Evolutionary conservation across 1,284 basidiomycete species (phyloP), one percentile per base, ranked within the genome.

Genomic region (Spongiforma sp.): DNA sequence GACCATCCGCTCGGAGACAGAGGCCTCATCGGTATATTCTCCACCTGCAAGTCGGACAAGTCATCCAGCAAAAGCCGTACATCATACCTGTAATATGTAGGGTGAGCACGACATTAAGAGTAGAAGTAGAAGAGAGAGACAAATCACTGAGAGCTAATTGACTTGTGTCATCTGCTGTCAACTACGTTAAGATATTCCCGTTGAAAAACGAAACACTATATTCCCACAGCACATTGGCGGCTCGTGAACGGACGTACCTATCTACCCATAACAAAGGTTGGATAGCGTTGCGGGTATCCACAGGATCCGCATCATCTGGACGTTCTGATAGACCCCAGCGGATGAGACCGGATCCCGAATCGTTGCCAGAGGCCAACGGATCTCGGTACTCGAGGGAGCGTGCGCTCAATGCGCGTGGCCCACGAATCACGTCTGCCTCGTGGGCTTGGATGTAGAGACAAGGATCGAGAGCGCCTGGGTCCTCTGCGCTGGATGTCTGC

Each of bases 1-100:
- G 90, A 90, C 89, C 92, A 94, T 34, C 90, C 91, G 4, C 82
- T 80, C 9, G 89, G 86, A 0, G 88, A 88, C 30, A 52, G 65
- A 11, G 68, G 63, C 65, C 69, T 59, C 28, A 12, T 26, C 12
- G 50, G 69, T 41, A 30, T 39, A 14, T 37, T 21, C 41, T 62
- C 62, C 34, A 60, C 41, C 50, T 24, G 50, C 3, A 53, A 33
- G n/a, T 65, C 24, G 39, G 82, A 82, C 0, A 84, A 71, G 5
- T 82, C 65, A 57, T 90, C 84, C 21, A 95, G 80, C 12, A 95
- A 80, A 24, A 95, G 86, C 10, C 93, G 86, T 6, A 87, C 88
- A 71, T 95, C 93, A 75, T 93, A 93, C 79, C 94, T 95, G 79
- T 64, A 50, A 55, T 48, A 65, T 59, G 48, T 61, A 61, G 53